Evolutionary conservation across 2,329 filamentous ascomycete species (phyloP).

Genomic region (Apiospora phragmitis): DNA sequence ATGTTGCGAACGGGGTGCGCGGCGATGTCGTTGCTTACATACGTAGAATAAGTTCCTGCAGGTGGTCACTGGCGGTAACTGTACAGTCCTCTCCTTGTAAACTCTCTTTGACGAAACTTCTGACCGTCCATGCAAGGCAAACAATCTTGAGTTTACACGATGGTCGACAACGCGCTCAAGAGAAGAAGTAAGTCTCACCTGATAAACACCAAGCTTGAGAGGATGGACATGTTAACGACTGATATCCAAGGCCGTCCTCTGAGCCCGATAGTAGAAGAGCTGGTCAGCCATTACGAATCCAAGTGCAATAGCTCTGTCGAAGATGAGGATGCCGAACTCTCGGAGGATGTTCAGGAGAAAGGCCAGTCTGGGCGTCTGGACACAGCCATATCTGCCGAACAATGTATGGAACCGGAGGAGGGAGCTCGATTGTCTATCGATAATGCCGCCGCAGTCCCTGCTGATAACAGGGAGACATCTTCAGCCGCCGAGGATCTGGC

Average conservation of each 20-base stretch:
- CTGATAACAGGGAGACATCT: neutral
- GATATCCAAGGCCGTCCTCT: conserved; percentile 2
- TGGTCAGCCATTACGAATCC: neutral
- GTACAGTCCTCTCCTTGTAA: neutral
- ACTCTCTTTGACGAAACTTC: neutral
- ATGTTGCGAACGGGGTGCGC: neutral
- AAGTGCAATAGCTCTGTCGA: neutral
- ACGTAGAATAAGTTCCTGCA: neutral
- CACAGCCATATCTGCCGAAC: neutral
- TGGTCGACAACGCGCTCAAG: neutral
- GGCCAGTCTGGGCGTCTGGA: neutral
- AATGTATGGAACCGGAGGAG: neutral
- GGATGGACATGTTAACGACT: neutral
- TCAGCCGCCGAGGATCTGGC: neutral
- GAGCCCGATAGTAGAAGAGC: neutral
- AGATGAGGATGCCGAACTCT: neutral
- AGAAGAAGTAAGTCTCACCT: conserved; percentile 1
- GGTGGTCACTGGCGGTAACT: neutral
- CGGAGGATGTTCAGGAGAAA: neutral
- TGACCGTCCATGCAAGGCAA: neutral
- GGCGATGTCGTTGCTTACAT: neutral
- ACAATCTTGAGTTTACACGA: neutral
- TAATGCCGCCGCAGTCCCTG: neutral
- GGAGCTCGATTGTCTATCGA: neutral
- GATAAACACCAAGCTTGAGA: neutral